phyloP scores from a whole-genome alignment of 805 yeast genomes.

The Ogataea dorogensis region DNA sequence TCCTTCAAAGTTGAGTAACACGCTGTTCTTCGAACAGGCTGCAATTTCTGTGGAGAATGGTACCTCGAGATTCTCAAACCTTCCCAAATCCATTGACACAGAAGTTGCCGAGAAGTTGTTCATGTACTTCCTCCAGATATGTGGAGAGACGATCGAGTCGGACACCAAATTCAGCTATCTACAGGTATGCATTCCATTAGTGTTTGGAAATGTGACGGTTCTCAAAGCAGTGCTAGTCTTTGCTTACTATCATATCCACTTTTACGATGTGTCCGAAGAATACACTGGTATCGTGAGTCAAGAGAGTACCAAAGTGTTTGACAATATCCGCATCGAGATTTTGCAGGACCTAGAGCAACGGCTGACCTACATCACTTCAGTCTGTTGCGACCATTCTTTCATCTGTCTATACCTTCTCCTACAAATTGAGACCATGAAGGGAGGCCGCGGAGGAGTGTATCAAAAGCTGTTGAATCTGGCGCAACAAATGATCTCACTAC shows the following conservation, averaged over 20 bases:
- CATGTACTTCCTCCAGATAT: background rate
- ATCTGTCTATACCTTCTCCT: constrained; percentile 17
- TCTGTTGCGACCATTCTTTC: constrained; percentile 24
- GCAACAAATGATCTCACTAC: constrained; percentile 19
- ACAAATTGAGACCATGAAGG: constrained; percentile 15
- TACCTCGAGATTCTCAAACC: background rate
- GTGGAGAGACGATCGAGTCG: background rate
- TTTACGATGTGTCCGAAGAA: background rate
- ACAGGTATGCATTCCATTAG: background rate
- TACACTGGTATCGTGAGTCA: too few species aligned
- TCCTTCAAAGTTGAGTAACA: too few species aligned
- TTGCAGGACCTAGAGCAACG: constrained; percentile 17
- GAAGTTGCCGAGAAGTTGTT: background rate
- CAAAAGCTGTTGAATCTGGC: constrained; percentile 11
- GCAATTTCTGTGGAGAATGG: background rate
- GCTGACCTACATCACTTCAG: constrained; percentile 15
- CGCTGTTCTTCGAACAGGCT: too few species aligned
- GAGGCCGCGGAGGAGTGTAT: constrained; percentile 10
- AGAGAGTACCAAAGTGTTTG: background rate
- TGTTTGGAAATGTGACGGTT: background rate
- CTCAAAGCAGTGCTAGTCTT: background rate
- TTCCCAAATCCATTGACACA: background rate
- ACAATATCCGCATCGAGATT: constrained; percentile 4
- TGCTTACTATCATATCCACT: background rate
- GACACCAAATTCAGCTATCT: background rate